phyloP scores from a whole-genome alignment of 768 basidiomycete genomes.

The Chalciporus pseudorubinellus region DNA sequence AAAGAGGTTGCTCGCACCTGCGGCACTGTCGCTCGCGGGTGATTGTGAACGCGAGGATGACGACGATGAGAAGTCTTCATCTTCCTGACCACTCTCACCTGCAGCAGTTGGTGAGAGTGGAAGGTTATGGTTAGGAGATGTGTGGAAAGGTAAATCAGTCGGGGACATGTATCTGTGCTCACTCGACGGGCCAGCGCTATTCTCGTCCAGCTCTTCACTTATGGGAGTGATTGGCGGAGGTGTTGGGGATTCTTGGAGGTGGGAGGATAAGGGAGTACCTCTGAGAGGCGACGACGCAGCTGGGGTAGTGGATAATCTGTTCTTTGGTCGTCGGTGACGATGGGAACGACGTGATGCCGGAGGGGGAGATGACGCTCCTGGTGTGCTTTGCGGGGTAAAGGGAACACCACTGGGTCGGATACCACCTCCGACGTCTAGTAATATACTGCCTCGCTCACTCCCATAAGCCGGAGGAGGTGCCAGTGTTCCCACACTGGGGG shows the following conservation, averaged over 20 bases:
- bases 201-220: constrained; percentile 56
- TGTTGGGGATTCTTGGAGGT: constrained; percentile 48
- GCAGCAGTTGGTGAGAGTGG: constrained; percentile 38
- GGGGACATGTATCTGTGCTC: constrained; percentile 56
- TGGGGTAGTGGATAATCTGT: constrained; percentile 35
- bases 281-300: constrained; percentile 67
- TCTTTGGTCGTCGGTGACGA: constrained; percentile 56
- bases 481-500: constrained; percentile 94
- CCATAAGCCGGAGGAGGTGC: constrained; percentile 98
- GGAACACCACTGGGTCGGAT: constrained; percentile 37
- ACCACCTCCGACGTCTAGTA: constrained; percentile 77
- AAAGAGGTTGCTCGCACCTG: constrained; percentile 86
- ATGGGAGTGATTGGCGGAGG: constrained; percentile 78
- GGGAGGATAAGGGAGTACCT: constrained; percentile 42
- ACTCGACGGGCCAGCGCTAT: constrained; percentile 49
- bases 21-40: constrained; percentile 47
- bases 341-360: constrained; percentile 54
- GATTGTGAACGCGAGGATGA: constrained; percentile 57
- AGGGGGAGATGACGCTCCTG: constrained; percentile 44
- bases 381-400: constrained; percentile 41
- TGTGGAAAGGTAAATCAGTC: constrained; percentile 62
- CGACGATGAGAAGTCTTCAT: constrained; percentile 27
- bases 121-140: constrained; percentile 46
- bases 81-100: constrained; percentile 22
- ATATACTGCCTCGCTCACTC: constrained; percentile 92